Evolutionary conservation across 176 grass and related monocot genomes (phyloP), one percentile per base, ranked within the genome.

Genomic region (Raddia guianensis): DNA sequence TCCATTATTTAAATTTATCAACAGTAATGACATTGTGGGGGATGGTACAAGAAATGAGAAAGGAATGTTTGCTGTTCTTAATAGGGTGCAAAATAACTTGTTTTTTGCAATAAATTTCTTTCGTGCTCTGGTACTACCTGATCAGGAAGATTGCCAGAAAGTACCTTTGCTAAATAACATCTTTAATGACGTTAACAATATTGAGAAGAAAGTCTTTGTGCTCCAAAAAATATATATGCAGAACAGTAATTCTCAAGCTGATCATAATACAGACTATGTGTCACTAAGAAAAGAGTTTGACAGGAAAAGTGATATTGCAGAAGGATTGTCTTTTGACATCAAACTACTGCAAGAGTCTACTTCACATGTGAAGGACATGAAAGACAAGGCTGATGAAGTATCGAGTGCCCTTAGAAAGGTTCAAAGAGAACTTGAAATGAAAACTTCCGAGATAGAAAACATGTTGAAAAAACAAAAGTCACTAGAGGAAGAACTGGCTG

Each of bases 291-390:
- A 70, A 77, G 93, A 93, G 34, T 86, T 87, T 82, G 84, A 86
- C 64, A 83, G 88, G 83, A 93, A 93, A 84, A 83, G 77, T 65
- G 78, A 93, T 77, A 85, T 97, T 66, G 83, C 83, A 58, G 80
- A 91, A 91, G 93, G 91, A 52, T 81, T 97, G 49, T 92, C 73
- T 78, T 93, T 91, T 89, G 93, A 97, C 79, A 77, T 97, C 21
- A 91, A 87, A 79, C 63, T 97, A 81, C 80, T 97, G 63, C 93
- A 97, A 89, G 93, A 97, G 78, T 93, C 84, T 16, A 85, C 86
- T 49, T 91, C 82, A 49, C 70, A 81, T 5, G 59, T 53, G n/a
- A 90, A 88, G 66, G 87, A 93, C 73, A 80, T 91, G 80, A 93
- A 92, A 81, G 90, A 93, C 65, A 93, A 91, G 87, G 63, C 63